phyloP scores from a whole-genome alignment of 176 grass and related monocot species.

The Musa itinerans region DNA sequence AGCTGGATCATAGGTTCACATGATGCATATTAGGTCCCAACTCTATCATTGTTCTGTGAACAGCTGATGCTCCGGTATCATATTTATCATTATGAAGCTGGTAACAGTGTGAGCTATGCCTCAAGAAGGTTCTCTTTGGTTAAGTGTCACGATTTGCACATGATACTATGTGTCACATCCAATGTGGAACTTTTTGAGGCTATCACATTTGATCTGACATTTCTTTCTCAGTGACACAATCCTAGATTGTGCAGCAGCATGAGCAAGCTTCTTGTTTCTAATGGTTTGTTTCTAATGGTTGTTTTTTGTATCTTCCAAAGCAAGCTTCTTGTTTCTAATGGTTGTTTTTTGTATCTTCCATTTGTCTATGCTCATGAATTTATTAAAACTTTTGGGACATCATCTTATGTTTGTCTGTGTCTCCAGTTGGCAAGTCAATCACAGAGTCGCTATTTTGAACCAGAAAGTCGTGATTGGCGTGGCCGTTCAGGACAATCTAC shows the following conservation, averaged over 20 bases:
- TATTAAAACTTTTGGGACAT: neutral
- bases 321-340: no score
- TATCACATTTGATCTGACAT: no score
- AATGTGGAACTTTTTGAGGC: no score
- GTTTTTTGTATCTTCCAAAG: no score
- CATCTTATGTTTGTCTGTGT: neutral
- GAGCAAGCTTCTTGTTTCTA: no score
- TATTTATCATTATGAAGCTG: neutral
- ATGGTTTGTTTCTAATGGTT: no score
- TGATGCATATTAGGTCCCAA: neutral
- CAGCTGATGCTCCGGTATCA: neutral
- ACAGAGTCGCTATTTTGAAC: slow-evolving; percentile 53
- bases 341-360: no score
- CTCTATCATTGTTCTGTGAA: neutral
- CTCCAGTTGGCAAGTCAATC: slow-evolving; percentile 40
- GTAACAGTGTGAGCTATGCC: neutral
- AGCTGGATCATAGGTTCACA: neutral
- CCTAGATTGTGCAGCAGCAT: no score
- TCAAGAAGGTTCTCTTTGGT: neutral
- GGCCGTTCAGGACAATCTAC: slow-evolving; percentile 37
- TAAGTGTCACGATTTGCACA: no score
- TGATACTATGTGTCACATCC: no score
- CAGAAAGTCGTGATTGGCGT: slow-evolving; percentile 86
- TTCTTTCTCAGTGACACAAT: no score
- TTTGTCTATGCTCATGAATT: neutral